These are phyloP conservation scores for Panicum virgatum DNA, from an alignment of 202 grass and related monocot genomes.

Conservation along the genomic window DNA sequence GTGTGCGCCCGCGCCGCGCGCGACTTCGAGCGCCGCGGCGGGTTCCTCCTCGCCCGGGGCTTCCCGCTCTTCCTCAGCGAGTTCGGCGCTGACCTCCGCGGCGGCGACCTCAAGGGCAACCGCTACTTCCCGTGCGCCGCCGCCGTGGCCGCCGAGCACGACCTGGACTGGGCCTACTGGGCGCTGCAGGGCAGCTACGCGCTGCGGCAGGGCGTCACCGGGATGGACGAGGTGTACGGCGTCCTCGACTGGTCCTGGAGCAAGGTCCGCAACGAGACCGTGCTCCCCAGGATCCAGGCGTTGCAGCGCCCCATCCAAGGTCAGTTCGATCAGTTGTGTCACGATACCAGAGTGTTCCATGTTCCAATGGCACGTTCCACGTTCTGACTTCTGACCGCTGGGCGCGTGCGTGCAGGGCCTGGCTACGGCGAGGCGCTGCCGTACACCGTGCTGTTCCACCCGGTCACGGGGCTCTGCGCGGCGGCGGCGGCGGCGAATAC, in stretches of 20 bases:
- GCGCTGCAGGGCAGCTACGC: conserved; percentile 77
- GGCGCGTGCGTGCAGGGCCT: conserved; percentile 45
- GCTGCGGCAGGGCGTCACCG: conserved; percentile 49
- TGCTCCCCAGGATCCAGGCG: conserved; percentile 48
- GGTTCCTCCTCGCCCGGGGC: conserved; percentile 51
- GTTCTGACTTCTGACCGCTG: no score
- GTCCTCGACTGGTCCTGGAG: conserved; percentile 56
- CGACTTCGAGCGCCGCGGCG: conserved; percentile 40
- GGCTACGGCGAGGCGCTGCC: conserved; percentile 34
- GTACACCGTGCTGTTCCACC: conserved; percentile 63
- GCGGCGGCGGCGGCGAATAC: not conserved
- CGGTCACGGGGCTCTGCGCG: conserved; percentile 50
- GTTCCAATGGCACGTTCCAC: not conserved
- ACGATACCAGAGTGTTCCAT: not conserved
- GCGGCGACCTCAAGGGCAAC: conserved; percentile 44
- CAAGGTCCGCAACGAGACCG: conserved; percentile 33
- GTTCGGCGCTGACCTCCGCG: conserved; percentile 64
- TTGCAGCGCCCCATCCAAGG: conserved; percentile 58
- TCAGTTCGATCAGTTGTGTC: not conserved
- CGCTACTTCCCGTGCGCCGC: conserved; percentile 51
- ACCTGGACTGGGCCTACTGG: conserved; percentile 82
- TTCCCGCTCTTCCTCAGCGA: conserved; percentile 78
- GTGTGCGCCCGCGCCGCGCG: conserved; percentile 52
- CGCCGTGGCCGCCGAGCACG: conserved; percentile 48
- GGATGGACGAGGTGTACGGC: conserved; percentile 60